Evolutionary conservation across 83 land plant genomes (phyloP), one percentile per base, ranked within the genome.

Genomic region (Picea abies): DNA sequence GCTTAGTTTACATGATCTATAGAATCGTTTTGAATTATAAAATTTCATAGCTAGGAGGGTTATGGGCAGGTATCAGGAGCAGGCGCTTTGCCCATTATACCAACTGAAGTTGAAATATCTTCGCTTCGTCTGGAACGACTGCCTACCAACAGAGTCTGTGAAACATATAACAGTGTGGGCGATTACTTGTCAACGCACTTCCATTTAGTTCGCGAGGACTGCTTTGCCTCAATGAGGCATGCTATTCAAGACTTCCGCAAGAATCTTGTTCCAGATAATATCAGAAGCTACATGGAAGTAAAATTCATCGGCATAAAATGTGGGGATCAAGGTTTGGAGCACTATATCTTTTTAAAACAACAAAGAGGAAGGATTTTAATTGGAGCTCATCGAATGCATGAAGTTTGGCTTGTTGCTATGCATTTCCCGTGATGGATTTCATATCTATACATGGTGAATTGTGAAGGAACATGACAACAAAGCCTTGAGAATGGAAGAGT

Each of bases 111-210:
- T 35, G 35, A 35, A 35, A 35, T 35, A 35, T 35, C 35, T 35
- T 35, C 35, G 35, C 35, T 35, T 35, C 35, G 35, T 35, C 2
- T 35, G 35, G 35, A 35, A 35, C 35, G 35, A 35, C 1, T 35
- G 35, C 35, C 3, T 35, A 35, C 35, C 35, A 35, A 35, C 35
- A 35, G 1, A 35, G 1, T 35, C 1, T 35, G n/a, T n/a, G n/a
- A 35, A 35, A 35, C 35, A 35, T 35, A 35, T 35, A 35, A 35
- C 35, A 35, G 1, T 35, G 35, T 35, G 35, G 80, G 6, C 9
- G 83, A 83, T 19, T 83, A 83, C 37, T 35, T 83, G 47, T 52
- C 81, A 20, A 83, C 84, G 11, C 84, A 79, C 22, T 83, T 83
- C n/a, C 25, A 83, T 35, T 39, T 83, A 37, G 12, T 79, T 17